Conservation (phyloP, 495 filamentous ascomycete genomes). For the Aspergillus kassunensis region DNA sequence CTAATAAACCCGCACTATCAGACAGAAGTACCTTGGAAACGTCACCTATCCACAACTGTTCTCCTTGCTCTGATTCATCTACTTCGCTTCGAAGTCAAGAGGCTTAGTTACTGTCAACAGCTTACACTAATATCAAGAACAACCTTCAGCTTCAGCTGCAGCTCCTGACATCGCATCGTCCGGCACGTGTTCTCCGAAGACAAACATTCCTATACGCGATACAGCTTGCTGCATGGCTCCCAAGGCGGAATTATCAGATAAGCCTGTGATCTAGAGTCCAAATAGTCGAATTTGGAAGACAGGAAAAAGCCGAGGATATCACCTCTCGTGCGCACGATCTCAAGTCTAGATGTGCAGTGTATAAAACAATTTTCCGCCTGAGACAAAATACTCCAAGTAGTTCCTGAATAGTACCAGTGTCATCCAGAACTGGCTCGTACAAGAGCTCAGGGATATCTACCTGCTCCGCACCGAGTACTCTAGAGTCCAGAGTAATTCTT, state of each 20-base stretch:
- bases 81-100: neutral
- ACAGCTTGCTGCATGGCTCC: conserved; percentile 3
- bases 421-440: too few relatives aligned
- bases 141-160: neutral
- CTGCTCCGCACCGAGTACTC: too few relatives aligned
- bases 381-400: too few relatives aligned
- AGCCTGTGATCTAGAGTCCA: too few relatives aligned
- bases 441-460: too few relatives aligned
- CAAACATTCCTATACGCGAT: conserved; percentile 1
- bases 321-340: too few relatives aligned
- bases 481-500: too few relatives aligned
- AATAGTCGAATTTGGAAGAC: too few relatives aligned
- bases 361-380: too few relatives aligned
- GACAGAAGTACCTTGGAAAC: conserved; percentile 4
- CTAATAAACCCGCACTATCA: neutral
- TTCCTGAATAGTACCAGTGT: too few relatives aligned
- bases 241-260: conserved; percentile 4
- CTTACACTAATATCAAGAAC: neutral
- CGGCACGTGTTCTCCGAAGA: neutral
- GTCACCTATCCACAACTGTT: neutral
- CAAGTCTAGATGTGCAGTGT: too few relatives aligned
- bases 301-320: too few relatives aligned
- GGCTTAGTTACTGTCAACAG: neutral
- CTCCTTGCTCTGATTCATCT: neutral
- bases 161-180: neutral